Evolutionary conservation across 208 protist species (phyloP), one percentile per base, ranked within the genome.

Genomic region (Crithidia fasciculata): DNA sequence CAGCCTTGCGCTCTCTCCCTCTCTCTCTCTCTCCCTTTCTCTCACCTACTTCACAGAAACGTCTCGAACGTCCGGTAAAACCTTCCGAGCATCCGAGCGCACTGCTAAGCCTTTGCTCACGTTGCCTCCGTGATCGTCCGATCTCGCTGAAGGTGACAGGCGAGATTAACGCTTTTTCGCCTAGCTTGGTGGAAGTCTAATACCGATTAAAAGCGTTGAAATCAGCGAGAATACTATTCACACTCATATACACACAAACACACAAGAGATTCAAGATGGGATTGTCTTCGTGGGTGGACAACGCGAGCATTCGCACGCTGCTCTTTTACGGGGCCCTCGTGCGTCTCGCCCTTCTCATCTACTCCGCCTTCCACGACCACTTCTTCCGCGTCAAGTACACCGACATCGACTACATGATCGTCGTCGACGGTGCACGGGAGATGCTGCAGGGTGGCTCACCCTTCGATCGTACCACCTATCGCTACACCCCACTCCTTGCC

Each of bases 361-460:
- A 96, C 75, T 83, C 91, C 40, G 67, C 76, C 5, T 95, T 89
- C 58, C 91, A 97, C 43, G 96, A 98, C 69, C 49, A 65, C 28
- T 75, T 79, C 56, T 93, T 95, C 45, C 73, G 84, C 10, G 90
- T 99, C 18, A 97, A 98, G 85, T 99, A 98, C 74, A 98, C 97
- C 8, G 97, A 99, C 78, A 97, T 98, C 36, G 97, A 99, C 83
- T 99, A 99, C 78, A 85, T 87, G 80, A 98, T 99, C 55, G 95
- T 98, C 69, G 93, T 97, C 5, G 97, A 99, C 69, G 97, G 94
- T 7, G 95, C 97, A 8, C n/a, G 57, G 54, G 81, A 89, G 36
- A 89, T 98, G 72, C 72, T 87, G n/a, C 18, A 77, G 16, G 97
- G 97, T 15, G 73, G 80, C 39, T 89, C 82, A 0, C 97, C 97